These are phyloP conservation scores for Pseudocercospora fijiensis DNA, from an alignment of 2,329 filamentous ascomycete species.

Conservation along the genomic window DNA sequence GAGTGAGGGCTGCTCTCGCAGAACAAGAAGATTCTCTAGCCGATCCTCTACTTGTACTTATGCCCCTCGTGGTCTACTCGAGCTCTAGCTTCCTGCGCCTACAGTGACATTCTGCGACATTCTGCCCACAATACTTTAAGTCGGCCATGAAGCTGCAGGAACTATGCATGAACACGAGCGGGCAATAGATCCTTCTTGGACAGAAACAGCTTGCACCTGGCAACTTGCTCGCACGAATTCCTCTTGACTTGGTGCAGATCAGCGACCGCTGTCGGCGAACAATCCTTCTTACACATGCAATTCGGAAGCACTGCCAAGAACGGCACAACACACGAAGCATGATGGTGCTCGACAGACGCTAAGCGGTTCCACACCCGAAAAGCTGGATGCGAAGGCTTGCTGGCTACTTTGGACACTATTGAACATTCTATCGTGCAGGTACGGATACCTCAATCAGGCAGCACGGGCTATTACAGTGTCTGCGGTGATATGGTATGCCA, in stretches of 20 bases:
- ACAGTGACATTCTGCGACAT: neutral
- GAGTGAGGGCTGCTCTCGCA: neutral
- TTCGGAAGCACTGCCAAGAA: neutral
- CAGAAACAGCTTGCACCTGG: neutral
- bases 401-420: conserved; percentile 2
- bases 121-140: neutral
- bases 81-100: conserved; percentile 1
- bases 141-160: neutral
- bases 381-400: neutral
- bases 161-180: conserved; percentile 3
- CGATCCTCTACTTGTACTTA: neutral
- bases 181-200: conserved; percentile 3
- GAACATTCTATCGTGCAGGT: conserved; percentile 1
- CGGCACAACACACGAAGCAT: neutral
- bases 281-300: neutral
- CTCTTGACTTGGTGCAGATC: neutral
- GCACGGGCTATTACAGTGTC: neutral
- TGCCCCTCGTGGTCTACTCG: neutral
- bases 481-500: neutral
- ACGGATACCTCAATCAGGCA: neutral
- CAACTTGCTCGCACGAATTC: neutral
- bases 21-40: neutral
- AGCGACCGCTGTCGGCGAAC: neutral
- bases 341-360: neutral
- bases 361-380: neutral